Evolutionary conservation across 2,329 filamentous ascomycete genomes (phyloP).

Genomic region (Colletotrichum noveboracense): DNA sequence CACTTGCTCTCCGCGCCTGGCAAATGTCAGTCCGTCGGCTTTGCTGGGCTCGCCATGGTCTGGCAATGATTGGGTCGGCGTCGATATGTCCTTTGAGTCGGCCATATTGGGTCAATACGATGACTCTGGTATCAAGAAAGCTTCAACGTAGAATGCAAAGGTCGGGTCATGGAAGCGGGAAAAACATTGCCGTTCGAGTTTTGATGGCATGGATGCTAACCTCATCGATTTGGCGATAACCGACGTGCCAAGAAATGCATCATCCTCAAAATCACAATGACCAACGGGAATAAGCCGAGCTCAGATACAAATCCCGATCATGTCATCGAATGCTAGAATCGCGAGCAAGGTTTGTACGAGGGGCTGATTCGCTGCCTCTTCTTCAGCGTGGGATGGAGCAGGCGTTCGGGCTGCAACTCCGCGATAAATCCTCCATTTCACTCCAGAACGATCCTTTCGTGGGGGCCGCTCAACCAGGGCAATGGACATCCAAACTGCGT

Average conservation of each 20-base stretch:
- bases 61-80: neutral
- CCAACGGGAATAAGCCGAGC: neutral
- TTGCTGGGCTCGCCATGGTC: neutral
- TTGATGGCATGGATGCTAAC: neutral
- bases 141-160: neutral
- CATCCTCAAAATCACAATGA: neutral
- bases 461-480: neutral
- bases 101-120: neutral
- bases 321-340: neutral
- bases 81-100: neutral
- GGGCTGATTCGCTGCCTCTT: neutral
- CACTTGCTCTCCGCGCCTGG: constrained; percentile 24
- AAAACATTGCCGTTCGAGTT: neutral
- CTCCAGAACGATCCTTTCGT: neutral
- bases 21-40: constrained; percentile 21
- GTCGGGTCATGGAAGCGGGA: neutral
- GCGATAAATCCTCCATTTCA: neutral
- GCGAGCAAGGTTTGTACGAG: neutral
- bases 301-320: neutral
- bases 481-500: neutral
- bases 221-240: neutral
- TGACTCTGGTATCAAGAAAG: neutral
- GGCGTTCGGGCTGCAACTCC: neutral
- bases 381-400: neutral
- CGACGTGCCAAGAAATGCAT: neutral